A percentile compares a stretch with the other conserved stretches of the same genome.
These are phyloP conservation scores for Colletotrichum camelliae DNA, from an alignment of 2,329 filamentous ascomycete genomes.

Conservation along the genomic window DNA sequence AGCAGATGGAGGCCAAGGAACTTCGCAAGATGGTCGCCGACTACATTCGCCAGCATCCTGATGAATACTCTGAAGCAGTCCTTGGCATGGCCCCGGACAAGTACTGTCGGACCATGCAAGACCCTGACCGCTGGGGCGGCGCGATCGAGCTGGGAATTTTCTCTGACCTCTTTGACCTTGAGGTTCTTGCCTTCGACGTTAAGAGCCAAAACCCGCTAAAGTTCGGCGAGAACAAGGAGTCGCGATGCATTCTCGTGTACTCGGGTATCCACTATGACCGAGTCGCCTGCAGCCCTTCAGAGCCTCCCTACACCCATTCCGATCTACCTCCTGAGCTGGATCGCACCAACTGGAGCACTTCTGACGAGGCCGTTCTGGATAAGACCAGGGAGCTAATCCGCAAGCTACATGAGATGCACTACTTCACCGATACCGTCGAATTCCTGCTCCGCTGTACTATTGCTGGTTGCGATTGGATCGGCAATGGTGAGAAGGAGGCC, in stretches of 20 bases:
- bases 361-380: slow-evolving; percentile 71
- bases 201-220: slow-evolving; percentile 45
- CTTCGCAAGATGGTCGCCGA: slow-evolving; percentile 80
- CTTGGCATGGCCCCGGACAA: slow-evolving; percentile 74
- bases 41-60: slow-evolving; percentile 75
- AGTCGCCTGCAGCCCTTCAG: slow-evolving; percentile 75
- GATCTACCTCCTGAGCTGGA: slow-evolving; percentile 76
- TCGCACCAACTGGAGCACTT: slow-evolving; percentile 60
- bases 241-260: slow-evolving; percentile 83
- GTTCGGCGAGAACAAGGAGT: slow-evolving; percentile 77
- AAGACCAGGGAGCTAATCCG: slow-evolving; percentile 69
- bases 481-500: slow-evolving; percentile 69
- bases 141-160: slow-evolving; percentile 89
- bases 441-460: slow-evolving; percentile 81
- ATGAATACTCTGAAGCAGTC: slow-evolving; percentile 77
- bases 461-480: slow-evolving; percentile 66
- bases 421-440: slow-evolving; percentile 86
- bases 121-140: slow-evolving; percentile 86
- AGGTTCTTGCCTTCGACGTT: slow-evolving; percentile 87
- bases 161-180: slow-evolving; percentile 82
- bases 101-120: slow-evolving; percentile 84
- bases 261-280: slow-evolving; percentile 95
- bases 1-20: slow-evolving; percentile 51
- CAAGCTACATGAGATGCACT: slow-evolving; percentile 73
- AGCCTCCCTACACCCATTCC: slow-evolving; percentile 58